phyloP scores from a whole-genome alignment of 2,329 filamentous ascomycete species.

The Sarocladium strictum region DNA sequence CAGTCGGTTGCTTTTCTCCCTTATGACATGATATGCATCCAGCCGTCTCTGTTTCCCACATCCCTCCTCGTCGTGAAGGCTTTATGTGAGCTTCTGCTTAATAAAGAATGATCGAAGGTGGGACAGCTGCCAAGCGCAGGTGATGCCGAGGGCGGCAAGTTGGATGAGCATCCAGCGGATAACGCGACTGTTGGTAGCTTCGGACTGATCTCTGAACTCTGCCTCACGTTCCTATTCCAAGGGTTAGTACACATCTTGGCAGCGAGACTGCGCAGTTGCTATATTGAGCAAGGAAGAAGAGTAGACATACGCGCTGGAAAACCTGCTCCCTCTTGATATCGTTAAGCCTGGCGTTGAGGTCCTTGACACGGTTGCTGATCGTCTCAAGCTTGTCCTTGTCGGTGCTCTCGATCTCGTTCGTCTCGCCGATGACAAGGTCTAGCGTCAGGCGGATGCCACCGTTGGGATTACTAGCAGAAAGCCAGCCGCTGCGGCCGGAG shows the following conservation, averaged over 20 bases:
- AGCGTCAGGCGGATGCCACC: conserved; percentile 79
- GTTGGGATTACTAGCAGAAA: conserved; percentile 56
- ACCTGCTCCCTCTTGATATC: conserved; percentile 93
- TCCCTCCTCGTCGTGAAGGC: too few species aligned
- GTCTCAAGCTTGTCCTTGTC: conserved; percentile 92
- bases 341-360: conserved; percentile 78
- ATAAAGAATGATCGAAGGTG: conserved; percentile 98
- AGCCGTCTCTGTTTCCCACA: not conserved
- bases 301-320: conserved; percentile 72
- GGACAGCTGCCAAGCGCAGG: conserved; percentile 95
- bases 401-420: conserved; percentile 84
- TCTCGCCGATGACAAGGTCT: conserved; percentile 91
- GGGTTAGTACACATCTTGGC: too few species aligned
- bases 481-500: conserved; percentile 64
- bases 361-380: conserved; percentile 80
- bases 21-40: not conserved
- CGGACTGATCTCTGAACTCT: conserved; percentile 96
- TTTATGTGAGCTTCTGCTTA: conserved; percentile 96
- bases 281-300: not conserved
- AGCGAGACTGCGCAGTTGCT: too few species aligned
- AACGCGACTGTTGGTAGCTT: conserved; percentile 84
- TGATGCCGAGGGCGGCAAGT: conserved; percentile 73
- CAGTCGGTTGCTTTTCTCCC: not conserved
- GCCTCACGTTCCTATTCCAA: conserved; percentile 24
- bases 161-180: conserved; percentile 93